Evolutionary conservation across 140 eudicot species (phyloP).

Genomic region (Cichorium intybus): DNA sequence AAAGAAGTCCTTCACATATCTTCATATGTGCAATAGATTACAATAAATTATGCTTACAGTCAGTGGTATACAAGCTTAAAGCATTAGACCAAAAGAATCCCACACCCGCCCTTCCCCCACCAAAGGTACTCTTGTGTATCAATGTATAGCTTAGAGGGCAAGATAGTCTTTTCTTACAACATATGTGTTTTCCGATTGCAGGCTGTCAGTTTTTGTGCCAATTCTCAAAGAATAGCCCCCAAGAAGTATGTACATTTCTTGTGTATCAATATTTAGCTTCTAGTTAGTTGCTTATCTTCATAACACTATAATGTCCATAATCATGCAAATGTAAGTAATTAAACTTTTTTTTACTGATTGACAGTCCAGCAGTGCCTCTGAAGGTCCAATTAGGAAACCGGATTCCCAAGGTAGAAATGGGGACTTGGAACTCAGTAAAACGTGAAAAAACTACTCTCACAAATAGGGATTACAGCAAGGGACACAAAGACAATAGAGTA

Average conservation of each 20-base stretch:
- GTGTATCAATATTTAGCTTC: not conserved
- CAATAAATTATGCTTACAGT: slow-evolving; percentile 38
- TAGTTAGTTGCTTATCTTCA: not conserved
- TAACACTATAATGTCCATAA: not conserved
- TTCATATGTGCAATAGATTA: not conserved
- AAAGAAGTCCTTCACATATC: not conserved
- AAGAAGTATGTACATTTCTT: slow-evolving; percentile 39
- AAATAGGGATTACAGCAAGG: slow-evolving; percentile 25
- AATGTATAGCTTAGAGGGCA: slow-evolving; percentile 15
- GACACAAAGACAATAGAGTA: slow-evolving; percentile 33
- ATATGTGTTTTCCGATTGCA: slow-evolving; percentile 21
- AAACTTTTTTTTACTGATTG: slow-evolving; percentile 21
- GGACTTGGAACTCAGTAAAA: slow-evolving; percentile 72
- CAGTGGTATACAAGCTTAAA: slow-evolving; percentile 57
- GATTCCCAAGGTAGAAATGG: slow-evolving; percentile 59
- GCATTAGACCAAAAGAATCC: slow-evolving; percentile 37
- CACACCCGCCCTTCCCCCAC: slow-evolving; percentile 34
- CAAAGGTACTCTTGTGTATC: slow-evolving; percentile 38
- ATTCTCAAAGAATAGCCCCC: slow-evolving; percentile 27
- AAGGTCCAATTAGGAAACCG: slow-evolving; percentile 35
- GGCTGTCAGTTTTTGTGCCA: slow-evolving; percentile 41
- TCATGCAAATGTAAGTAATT: too few relatives aligned
- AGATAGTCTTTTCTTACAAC: slow-evolving; percentile 13
- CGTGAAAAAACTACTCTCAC: slow-evolving; percentile 32
- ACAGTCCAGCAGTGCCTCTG: slow-evolving; percentile 28